These are phyloP conservation scores for Lactarius pseudohatsudake DNA, from an alignment of 768 basidiomycete genomes.

Conservation along the genomic window DNA sequence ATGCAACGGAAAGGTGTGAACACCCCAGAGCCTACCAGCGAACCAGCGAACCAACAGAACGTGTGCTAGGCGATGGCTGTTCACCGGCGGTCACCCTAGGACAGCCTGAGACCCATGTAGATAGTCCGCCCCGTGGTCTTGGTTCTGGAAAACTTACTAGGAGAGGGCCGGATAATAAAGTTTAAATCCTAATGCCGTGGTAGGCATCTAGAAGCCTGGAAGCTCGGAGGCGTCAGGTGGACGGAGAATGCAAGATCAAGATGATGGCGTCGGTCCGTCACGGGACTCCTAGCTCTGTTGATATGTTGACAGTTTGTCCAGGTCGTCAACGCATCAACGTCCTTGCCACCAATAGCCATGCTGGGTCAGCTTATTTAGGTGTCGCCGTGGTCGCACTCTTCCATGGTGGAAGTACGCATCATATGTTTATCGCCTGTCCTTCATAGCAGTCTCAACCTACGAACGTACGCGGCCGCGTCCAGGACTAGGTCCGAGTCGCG, in stretches of 20 bases:
- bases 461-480: constrained; percentile 58
- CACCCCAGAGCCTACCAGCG: background rate
- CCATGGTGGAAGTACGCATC: constrained; percentile 16
- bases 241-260: too few species aligned
- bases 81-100: background rate
- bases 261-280: background rate
- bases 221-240: too few species aligned
- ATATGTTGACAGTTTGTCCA: too few species aligned
- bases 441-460: constrained; percentile 75
- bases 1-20: background rate
- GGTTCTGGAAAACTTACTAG: too few species aligned
- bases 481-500: background rate
- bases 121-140: too few species aligned
- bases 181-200: too few species aligned
- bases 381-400: constrained; percentile 23
- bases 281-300: background rate
- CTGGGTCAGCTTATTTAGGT: constrained; percentile 15
- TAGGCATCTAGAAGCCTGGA: too few species aligned
- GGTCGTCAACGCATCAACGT: background rate
- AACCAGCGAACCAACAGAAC: background rate
- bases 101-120: too few species aligned
- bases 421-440: background rate
- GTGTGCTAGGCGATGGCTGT: background rate
- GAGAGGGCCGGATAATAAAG: too few species aligned
- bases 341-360: constrained; percentile 4